These are phyloP conservation scores for Cucumis melo DNA, from an alignment of 306 rosid species.

Conservation along the genomic window DNA sequence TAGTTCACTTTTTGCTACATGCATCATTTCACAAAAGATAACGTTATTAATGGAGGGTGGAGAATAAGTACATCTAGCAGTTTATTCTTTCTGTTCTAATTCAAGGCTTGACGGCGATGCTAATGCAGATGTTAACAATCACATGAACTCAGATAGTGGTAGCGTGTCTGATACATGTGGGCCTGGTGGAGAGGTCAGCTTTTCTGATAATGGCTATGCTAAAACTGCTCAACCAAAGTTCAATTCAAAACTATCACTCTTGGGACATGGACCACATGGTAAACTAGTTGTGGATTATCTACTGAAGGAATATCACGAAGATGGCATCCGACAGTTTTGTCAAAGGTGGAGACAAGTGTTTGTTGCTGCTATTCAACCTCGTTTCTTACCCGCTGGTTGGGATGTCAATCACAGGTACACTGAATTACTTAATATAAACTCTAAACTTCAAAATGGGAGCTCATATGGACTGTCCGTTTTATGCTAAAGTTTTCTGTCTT, in stretches of 20 bases:
- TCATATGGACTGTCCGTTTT: background rate
- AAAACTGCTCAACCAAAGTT: slow-evolving; percentile 25
- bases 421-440: background rate
- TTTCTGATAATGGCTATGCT: slow-evolving; percentile 9
- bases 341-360: slow-evolving; percentile 93
- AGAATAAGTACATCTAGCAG: slow-evolving; percentile 11
- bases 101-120: slow-evolving; percentile 21
- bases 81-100: slow-evolving; percentile 19
- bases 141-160: slow-evolving; percentile 11
- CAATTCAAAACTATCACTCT: slow-evolving; percentile 53
- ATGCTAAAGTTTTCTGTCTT: background rate
- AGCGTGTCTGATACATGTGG: slow-evolving; percentile 12
- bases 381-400: slow-evolving; percentile 85
- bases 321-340: slow-evolving; percentile 60
- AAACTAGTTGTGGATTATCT: slow-evolving; percentile 77
- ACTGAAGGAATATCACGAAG: slow-evolving; percentile 56
- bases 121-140: slow-evolving; percentile 11
- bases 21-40: background rate
- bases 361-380: slow-evolving; percentile 70
- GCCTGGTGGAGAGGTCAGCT: slow-evolving; percentile 19
- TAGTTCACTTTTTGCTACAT: background rate
- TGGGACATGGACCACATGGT: slow-evolving; percentile 98
- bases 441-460: background rate
- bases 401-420: slow-evolving; percentile 85
- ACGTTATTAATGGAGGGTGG: background rate